A percentile compares a stretch with the other conserved stretches of the same genome.
Conservation (phyloP, 495 filamentous ascomycete species). For the Cairneyella variabilis region DNA sequence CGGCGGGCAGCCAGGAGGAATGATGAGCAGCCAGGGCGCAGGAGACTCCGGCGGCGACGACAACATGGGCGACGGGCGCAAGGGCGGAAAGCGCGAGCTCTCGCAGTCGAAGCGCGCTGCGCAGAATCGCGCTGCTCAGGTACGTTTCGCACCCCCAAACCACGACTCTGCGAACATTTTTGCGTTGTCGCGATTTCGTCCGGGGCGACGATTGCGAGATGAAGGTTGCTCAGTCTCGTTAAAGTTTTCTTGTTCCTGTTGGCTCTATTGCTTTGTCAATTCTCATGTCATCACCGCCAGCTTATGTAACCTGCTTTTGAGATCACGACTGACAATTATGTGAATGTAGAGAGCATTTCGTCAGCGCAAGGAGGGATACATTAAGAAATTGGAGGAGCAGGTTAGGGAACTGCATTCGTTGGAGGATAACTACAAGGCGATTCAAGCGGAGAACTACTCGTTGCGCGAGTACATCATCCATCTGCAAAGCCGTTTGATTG, state of each 20-base stretch:
- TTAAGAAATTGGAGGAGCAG: constrained; percentile 93
- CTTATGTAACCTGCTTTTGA: constrained; percentile 22
- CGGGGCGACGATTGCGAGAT: background rate
- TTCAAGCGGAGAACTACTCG: constrained; percentile 84
- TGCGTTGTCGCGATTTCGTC: constrained; percentile 1
- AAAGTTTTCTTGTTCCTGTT: constrained; percentile 19
- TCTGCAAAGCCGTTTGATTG: constrained; percentile 83
- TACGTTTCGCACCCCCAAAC: constrained; percentile 39
- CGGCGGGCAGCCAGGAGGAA: constrained; percentile 24
- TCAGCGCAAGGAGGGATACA: constrained; percentile 96
- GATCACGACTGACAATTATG: background rate
- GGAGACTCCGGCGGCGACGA: constrained; percentile 24
- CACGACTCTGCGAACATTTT: constrained; percentile 13
- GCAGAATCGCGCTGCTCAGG: constrained; percentile 96
- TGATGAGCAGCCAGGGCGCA: constrained; percentile 22
- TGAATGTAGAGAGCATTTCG: constrained; percentile 80
- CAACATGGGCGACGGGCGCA: constrained; percentile 22
- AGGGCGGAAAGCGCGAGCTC: constrained; percentile 75
- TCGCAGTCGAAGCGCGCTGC: constrained; percentile 94
- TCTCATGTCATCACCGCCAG: constrained; percentile 29
- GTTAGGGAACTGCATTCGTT: constrained; percentile 70
- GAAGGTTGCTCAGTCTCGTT: constrained; percentile 14
- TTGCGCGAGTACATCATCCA: constrained; percentile 88
- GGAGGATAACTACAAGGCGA: constrained; percentile 64
- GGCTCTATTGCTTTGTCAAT: constrained; percentile 31